A percentile compares a stretch with the other conserved stretches of the same genome.
phyloP scores from a whole-genome alignment of 495 filamentous ascomycete species.

The Lasiosphaeria hispida region DNA sequence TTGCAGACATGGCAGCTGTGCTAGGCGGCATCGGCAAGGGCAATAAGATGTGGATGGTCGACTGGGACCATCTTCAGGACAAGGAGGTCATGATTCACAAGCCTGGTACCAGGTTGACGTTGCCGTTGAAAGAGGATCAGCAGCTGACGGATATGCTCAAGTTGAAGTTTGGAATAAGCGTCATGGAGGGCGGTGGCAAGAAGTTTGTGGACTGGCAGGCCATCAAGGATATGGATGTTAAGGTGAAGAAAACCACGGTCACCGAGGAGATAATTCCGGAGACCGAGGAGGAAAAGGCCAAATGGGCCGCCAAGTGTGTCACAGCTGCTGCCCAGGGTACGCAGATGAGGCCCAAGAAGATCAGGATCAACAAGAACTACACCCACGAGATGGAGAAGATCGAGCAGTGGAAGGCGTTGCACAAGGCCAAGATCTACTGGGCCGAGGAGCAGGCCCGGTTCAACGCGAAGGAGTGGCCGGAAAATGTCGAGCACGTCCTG shows the following conservation, averaged over 20 bases:
- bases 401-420: slow-evolving; percentile 28
- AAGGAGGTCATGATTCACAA: neutral
- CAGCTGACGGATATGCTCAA: neutral
- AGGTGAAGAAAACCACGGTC: slow-evolving; percentile 22
- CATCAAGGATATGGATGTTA: neutral
- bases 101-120: neutral
- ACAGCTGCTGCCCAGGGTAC: slow-evolving; percentile 14
- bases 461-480: slow-evolving; percentile 66
- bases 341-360: slow-evolving; percentile 25
- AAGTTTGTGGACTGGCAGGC: slow-evolving; percentile 9
- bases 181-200: slow-evolving; percentile 21
- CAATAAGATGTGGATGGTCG: slow-evolving; percentile 44
- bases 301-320: slow-evolving; percentile 30
- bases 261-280: too few relatives aligned
- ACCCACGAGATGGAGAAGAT: neutral
- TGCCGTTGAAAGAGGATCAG: neutral
- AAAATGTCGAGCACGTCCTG: slow-evolving; percentile 59
- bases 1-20: slow-evolving; percentile 84
- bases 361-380: slow-evolving; percentile 15
- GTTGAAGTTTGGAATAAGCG: slow-evolving; percentile 5
- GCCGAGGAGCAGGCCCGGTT: slow-evolving; percentile 61
- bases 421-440: slow-evolving; percentile 62
- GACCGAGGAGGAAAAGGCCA: slow-evolving; percentile 23
- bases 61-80: slow-evolving; percentile 26
- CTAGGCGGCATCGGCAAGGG: slow-evolving; percentile 52